Evolutionary conservation across 2,329 filamentous ascomycete species (phyloP).

Genomic region (Talaromyces verruculosus): DNA sequence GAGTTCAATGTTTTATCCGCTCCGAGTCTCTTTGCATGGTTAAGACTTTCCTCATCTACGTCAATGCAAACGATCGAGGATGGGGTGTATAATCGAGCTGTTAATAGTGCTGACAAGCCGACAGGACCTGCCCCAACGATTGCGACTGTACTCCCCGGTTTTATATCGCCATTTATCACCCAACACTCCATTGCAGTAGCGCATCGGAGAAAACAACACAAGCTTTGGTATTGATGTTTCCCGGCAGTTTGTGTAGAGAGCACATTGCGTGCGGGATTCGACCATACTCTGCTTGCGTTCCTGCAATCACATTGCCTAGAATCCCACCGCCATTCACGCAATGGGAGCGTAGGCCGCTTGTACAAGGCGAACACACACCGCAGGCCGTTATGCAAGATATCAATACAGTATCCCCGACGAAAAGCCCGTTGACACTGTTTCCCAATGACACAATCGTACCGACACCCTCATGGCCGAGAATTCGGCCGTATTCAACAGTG

Average conservation of each 20-base stretch:
- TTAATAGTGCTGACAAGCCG: constrained; percentile 1
- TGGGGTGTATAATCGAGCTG: constrained; percentile 5
- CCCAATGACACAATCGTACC: constrained; percentile 52
- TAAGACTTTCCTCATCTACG: neutral
- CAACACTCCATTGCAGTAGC: neutral
- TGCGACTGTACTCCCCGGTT: neutral
- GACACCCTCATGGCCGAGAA: constrained; percentile 57
- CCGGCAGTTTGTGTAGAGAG: constrained; percentile 47
- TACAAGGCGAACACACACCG: constrained; percentile 54
- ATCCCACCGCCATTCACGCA: constrained; percentile 58
- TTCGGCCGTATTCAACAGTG: constrained; percentile 45
- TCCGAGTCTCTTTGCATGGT: constrained; percentile 4
- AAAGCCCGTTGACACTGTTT: constrained; percentile 47
- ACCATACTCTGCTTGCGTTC: constrained; percentile 57
- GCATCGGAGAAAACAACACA: constrained; percentile 3
- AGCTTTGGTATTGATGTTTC: constrained; percentile 40
- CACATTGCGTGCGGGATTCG: constrained; percentile 53
- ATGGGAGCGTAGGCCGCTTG: constrained; percentile 54
- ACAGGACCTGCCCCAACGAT: constrained; percentile 2
- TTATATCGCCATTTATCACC: neutral
- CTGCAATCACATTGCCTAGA: constrained; percentile 55
- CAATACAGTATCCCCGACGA: constrained; percentile 54
- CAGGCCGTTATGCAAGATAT: constrained; percentile 56
- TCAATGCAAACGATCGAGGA: neutral
- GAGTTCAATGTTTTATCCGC: neutral